A percentile compares a stretch with the other conserved stretches of the same genome.
Conservation (phyloP, 1,284 basidiomycete species). For the Boletus hoseneyae region DNA sequence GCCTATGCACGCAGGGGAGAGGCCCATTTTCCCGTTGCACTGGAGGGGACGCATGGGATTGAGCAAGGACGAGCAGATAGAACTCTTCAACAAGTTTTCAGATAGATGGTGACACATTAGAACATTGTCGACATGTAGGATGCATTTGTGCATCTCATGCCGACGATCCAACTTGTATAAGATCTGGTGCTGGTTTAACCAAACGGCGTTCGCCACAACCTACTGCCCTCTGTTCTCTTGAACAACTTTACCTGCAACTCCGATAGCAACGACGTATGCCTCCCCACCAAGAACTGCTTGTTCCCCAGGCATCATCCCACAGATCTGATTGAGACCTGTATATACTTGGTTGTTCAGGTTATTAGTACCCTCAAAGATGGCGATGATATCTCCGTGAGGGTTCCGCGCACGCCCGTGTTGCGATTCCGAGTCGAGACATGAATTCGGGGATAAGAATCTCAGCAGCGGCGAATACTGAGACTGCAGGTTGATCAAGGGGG, state of each 20-base stretch:
- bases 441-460: conserved; percentile 61
- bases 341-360: conserved; percentile 52
- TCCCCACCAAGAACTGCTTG: conserved; percentile 41
- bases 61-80: conserved; percentile 57
- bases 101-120: neutral
- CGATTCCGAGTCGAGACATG: conserved; percentile 74
- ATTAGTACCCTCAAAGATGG: conserved; percentile 51
- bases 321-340: conserved; percentile 61
- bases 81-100: conserved; percentile 30
- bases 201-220: conserved; percentile 52
- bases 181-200: conserved; percentile 5
- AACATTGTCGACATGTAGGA: neutral
- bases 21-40: conserved; percentile 41
- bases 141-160: neutral
- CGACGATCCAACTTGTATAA: neutral
- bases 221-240: no score
- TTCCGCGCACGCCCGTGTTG: conserved; percentile 50
- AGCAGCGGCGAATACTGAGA: conserved; percentile 49
- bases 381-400: conserved; percentile 57
- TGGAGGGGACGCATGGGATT: conserved; percentile 81
- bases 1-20: conserved; percentile 31
- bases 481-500: conserved; percentile 47
- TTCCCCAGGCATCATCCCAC: conserved; percentile 58
- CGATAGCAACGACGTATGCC: conserved; percentile 55
- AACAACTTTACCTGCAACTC: conserved; percentile 50